Evolutionary conservation across 2,329 filamentous ascomycete species (phyloP).

Genomic region (Aureobasidium sp.): DNA sequence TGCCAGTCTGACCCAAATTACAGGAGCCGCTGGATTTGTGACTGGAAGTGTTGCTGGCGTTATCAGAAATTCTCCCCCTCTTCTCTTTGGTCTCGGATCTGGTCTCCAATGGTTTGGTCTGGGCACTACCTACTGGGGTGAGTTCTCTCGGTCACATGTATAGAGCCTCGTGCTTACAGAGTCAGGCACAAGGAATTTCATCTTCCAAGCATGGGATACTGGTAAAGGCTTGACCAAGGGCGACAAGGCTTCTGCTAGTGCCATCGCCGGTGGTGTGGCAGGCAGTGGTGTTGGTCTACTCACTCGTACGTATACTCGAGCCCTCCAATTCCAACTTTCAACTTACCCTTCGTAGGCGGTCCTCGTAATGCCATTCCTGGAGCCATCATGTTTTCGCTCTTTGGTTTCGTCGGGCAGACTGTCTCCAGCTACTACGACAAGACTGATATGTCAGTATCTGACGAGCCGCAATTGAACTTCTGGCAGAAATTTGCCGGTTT

Average conservation of each 20-base stretch:
- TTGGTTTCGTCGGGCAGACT: slow-evolving; percentile 64
- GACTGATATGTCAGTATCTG: slow-evolving; percentile 37
- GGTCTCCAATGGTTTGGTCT: slow-evolving; percentile 86
- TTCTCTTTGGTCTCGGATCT: slow-evolving; percentile 75
- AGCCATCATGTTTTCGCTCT: slow-evolving; percentile 63
- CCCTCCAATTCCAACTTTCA: no score
- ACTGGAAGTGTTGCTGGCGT: slow-evolving; percentile 51
- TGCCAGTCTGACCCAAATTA: neutral
- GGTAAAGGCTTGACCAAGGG: slow-evolving; percentile 54
- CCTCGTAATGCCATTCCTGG: slow-evolving; percentile 62
- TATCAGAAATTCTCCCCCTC: slow-evolving; percentile 69
- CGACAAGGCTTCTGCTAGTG: slow-evolving; percentile 73
- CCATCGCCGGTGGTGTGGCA: slow-evolving; percentile 75
- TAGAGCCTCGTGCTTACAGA: neutral
- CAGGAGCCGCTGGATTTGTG: slow-evolving; percentile 72
- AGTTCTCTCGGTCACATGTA: slow-evolving; percentile 31
- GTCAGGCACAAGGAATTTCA: slow-evolving; percentile 24
- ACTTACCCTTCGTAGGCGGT: slow-evolving; percentile 51
- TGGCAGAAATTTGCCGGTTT: slow-evolving; percentile 62
- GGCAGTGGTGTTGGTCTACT: slow-evolving; percentile 59
- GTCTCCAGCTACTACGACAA: slow-evolving; percentile 60
- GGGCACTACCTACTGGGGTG: slow-evolving; percentile 81
- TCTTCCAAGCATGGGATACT: slow-evolving; percentile 40
- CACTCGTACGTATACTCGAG: slow-evolving; percentile 47
- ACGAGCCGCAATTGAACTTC: slow-evolving; percentile 44